Conservation (phyloP, 805 yeast species). For the Candida saitoana region DNA sequence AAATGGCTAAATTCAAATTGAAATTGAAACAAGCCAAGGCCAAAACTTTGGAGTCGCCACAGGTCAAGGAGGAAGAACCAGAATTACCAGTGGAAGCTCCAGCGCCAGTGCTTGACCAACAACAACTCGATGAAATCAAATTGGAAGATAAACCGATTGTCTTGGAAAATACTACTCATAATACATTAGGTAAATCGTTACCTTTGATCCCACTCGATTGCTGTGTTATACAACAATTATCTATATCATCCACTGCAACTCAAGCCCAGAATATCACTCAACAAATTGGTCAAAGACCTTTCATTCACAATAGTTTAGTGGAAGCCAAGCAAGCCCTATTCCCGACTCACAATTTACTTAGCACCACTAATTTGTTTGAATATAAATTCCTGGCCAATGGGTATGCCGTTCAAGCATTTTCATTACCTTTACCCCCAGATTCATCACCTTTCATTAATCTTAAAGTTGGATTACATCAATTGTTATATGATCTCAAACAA, state of each 20-base stretch:
- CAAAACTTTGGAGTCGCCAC: slow-evolving; percentile 14
- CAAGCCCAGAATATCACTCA: slow-evolving; percentile 11
- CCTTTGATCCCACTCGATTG: slow-evolving; percentile 25
- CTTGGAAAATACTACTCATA: slow-evolving; percentile 9
- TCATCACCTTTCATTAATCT: slow-evolving; percentile 30
- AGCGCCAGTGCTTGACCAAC: slow-evolving; percentile 9
- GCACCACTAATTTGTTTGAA: slow-evolving; percentile 32
- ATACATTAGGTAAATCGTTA: slow-evolving; percentile 26
- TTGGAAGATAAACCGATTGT: slow-evolving; percentile 3
- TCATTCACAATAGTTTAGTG: slow-evolving; percentile 2
- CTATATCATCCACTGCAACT: slow-evolving; percentile 29
- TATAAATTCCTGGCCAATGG: slow-evolving; percentile 38
- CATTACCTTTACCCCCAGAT: slow-evolving; percentile 35
- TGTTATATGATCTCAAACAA: slow-evolving; percentile 27
- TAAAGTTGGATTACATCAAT: slow-evolving; percentile 32
- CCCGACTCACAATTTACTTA: slow-evolving; percentile 25
- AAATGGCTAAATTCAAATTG: slow-evolving; percentile 21
- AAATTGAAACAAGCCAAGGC: slow-evolving; percentile 18
- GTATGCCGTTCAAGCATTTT: slow-evolving; percentile 34
- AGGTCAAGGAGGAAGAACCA: slow-evolving; percentile 16
- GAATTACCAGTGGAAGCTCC: slow-evolving; percentile 6
- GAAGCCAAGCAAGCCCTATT: slow-evolving; percentile 25
- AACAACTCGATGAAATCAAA: slow-evolving; percentile 7
- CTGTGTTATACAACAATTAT: slow-evolving; percentile 34
- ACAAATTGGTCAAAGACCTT: slow-evolving; percentile 13